Percentiles rank a stretch among this genome's conserved stretches.
These are phyloP conservation scores for Fomitiporia mediterranea DNA, from an alignment of 1,284 basidiomycete genomes.

Conservation along the genomic window DNA sequence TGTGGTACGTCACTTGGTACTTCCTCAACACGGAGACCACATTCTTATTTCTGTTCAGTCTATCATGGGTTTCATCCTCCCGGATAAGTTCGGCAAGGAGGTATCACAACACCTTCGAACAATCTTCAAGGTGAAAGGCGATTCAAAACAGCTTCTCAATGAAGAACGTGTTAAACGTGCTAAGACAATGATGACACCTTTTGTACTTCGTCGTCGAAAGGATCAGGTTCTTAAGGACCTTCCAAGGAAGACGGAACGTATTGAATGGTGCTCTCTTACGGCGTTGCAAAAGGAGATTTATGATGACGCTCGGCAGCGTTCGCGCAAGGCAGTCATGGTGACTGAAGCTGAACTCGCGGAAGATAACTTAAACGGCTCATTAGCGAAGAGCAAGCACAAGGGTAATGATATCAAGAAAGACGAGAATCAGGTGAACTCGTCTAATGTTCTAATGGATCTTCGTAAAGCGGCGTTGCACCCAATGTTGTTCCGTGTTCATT, in stretches of 20 bases:
- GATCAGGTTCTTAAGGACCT: constrained; percentile 92
- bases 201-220: constrained; percentile 93
- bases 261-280: constrained; percentile 95
- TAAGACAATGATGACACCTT: constrained; percentile 99
- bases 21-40: constrained; percentile 12
- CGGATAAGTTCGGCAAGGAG: constrained; percentile 79
- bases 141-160: constrained; percentile 81
- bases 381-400: constrained; percentile 44
- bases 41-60: constrained; percentile 50
- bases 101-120: constrained; percentile 72
- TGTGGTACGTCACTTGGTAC: constrained; percentile 66
- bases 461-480: constrained; percentile 96
- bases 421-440: constrained; percentile 71
- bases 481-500: constrained; percentile 86
- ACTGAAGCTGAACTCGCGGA: constrained; percentile 31
- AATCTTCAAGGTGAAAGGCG: constrained; percentile 95
- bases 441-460: constrained; percentile 94
- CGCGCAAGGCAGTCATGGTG: constrained; percentile 77
- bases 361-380: constrained; percentile 33
- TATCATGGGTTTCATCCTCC: constrained; percentile 96
- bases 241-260: constrained; percentile 86
- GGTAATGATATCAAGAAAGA: constrained; percentile 47
- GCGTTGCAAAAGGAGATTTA: constrained; percentile 81
- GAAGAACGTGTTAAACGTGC: constrained; percentile 90
- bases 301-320: constrained; percentile 78